Evolutionary conservation across 805 yeast species (phyloP).

Genomic region (Candida qinlingensis): DNA sequence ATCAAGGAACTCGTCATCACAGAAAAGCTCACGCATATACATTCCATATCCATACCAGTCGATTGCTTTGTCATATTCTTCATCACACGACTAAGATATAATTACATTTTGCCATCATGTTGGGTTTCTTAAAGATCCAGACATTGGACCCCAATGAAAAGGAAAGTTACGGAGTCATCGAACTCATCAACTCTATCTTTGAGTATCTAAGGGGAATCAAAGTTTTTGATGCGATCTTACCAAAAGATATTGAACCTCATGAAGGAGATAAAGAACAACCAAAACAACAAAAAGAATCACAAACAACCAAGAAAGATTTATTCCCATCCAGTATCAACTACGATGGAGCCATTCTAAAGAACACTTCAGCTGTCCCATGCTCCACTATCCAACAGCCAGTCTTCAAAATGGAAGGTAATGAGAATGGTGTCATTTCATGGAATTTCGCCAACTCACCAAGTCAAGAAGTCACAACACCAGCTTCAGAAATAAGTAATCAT

Average conservation of each 20-base stretch:
- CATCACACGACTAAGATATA: background rate
- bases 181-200: slow-evolving; percentile 4
- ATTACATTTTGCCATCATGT: background rate
- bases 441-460: slow-evolving; percentile 28
- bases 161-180: background rate
- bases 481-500: background rate
- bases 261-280: background rate
- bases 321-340: slow-evolving; percentile 20
- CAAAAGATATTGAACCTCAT: slow-evolving; percentile 1
- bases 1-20: too few relatives aligned
- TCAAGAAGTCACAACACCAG: background rate
- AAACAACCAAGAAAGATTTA: slow-evolving; percentile 5
- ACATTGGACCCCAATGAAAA: slow-evolving; percentile 1
- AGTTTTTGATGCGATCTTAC: slow-evolving; percentile 15
- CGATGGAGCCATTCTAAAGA: slow-evolving; percentile 9
- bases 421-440: slow-evolving; percentile 55
- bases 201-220: slow-evolving; percentile 13
- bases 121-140: slow-evolving; percentile 9
- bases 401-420: slow-evolving; percentile 44
- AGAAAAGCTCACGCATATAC: too few relatives aligned
- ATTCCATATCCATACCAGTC: too few relatives aligned
- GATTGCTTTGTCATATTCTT: too few relatives aligned
- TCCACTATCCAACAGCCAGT: slow-evolving; percentile 43
- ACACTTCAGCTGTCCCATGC: slow-evolving; percentile 29
- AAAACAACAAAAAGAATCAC: background rate